Base-by-base conservation (phyloP, 768 basidiomycete genomes). In the Podaxis sp. region DNA sequence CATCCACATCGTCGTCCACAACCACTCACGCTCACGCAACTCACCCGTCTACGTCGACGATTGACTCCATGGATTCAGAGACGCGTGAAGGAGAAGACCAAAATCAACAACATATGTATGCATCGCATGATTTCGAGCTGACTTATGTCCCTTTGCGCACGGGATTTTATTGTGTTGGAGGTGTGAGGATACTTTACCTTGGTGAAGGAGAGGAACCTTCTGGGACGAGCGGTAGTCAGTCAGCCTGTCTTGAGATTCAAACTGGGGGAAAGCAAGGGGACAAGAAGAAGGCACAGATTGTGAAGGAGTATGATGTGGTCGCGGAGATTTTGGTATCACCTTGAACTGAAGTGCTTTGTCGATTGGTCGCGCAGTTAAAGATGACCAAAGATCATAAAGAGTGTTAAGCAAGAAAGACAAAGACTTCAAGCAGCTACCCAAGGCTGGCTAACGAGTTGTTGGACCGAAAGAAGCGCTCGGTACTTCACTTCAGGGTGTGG, bases 381-480 rank as follows among this genome's bases (percentile, higher is more conserved):
- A n/a, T 10, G 55, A 27, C 28, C 28, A 18, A 21, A n/a, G 55
- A 38, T n/a, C n/a, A 42, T 16, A 10, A 56, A 23, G 44, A 42
- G 37, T 56, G n/a, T 32, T 25, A 18, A 2, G 7, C 6, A 35
- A 13, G 35, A 21, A 25, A 25, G 23, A 7, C n/a, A 55, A 42
- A 27, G 36, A 25, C 27, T n/a, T 63, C 57, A 87, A 40, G 77
- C 82, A 21, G 81, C 74, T 47, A 84, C 72, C 92, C 92, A 95
- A 7, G 92, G 88, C 66, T 95, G 93, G 71, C 93, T 94, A 68
- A 97, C 90, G 35, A 97, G 85, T 57, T 89, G 85, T 70, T 98
- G 95, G 7, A 95, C 95, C 4, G 92, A 89, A 38, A 98, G 77
- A 38, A 98, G 77, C 1, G 95, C 94, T 60, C 89, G 88, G 79